Evolutionary conservation across 2,329 filamentous ascomycete species (phyloP).

Genomic region (Harringtonia lauricola): DNA sequence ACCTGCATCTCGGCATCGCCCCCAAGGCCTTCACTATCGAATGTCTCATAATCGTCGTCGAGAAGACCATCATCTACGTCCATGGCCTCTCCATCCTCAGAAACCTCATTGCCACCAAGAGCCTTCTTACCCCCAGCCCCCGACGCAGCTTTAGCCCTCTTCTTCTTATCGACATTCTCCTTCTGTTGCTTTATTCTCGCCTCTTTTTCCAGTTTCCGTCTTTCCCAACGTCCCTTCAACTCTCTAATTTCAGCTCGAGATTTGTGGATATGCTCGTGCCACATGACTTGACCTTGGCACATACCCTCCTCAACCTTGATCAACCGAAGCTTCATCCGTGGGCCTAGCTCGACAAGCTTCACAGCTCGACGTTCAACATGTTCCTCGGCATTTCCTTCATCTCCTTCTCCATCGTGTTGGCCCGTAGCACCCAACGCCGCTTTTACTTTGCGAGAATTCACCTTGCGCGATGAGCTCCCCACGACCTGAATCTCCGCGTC

Average conservation of each 20-base stretch:
- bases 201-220: constrained; percentile 70
- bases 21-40: constrained; percentile 39
- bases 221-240: constrained; percentile 74
- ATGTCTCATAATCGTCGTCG: constrained; percentile 34
- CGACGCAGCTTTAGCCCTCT: constrained; percentile 22
- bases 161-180: constrained; percentile 80
- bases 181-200: constrained; percentile 70
- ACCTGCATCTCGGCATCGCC: constrained; percentile 38
- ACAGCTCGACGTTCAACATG: constrained; percentile 76
- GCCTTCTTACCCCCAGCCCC: constrained; percentile 22
- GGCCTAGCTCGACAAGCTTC: constrained; percentile 85
- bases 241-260: constrained; percentile 63
- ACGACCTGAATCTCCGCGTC: constrained; percentile 90
- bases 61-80: constrained; percentile 27
- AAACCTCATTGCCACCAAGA: constrained; percentile 23
- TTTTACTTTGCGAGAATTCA: constrained; percentile 41
- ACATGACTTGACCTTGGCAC: constrained; percentile 84
- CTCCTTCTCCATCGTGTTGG: constrained; percentile 32
- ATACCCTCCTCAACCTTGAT: constrained; percentile 95
- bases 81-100: constrained; percentile 25
- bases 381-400: constrained; percentile 27
- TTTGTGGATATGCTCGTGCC: constrained; percentile 93
- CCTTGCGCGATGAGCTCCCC: constrained; percentile 51
- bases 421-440: constrained; percentile 26
- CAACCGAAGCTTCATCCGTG: constrained; percentile 76